Percentiles rank a stretch among this genome's conserved stretches.
phyloP scores from a whole-genome alignment of 495 filamentous ascomycete species.

The Xylaria sp. region DNA sequence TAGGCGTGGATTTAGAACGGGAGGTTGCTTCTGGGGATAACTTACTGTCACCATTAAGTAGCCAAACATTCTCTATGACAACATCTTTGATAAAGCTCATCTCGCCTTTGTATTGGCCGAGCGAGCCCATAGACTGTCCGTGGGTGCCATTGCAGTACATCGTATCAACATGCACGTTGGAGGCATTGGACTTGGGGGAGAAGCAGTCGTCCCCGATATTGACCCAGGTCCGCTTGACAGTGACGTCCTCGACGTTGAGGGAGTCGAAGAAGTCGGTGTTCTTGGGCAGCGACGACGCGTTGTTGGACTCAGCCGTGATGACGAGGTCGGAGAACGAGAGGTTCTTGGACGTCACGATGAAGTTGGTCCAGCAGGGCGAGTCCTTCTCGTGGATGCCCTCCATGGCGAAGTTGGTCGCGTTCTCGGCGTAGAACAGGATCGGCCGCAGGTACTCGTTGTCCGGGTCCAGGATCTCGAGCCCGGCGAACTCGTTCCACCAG shows the following conservation, averaged over 20 bases:
- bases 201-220: constrained; percentile 67
- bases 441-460: constrained; percentile 61
- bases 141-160: constrained; percentile 66
- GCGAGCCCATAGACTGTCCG: constrained; percentile 64
- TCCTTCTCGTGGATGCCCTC: constrained; percentile 63
- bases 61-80: constrained; percentile 62
- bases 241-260: constrained; percentile 54
- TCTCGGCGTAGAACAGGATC: constrained; percentile 63
- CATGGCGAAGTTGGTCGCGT: constrained; percentile 60
- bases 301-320: constrained; percentile 62
- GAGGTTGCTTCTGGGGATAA: not conserved
- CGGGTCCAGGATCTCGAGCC: constrained; percentile 51
- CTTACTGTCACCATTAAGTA: constrained; percentile 54
- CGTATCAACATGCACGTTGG: constrained; percentile 63
- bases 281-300: constrained; percentile 57
- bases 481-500: constrained; percentile 47
- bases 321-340: constrained; percentile 60
- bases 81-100: constrained; percentile 61
- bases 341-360: constrained; percentile 60
- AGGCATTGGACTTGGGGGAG: constrained; percentile 64
- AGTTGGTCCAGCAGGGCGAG: constrained; percentile 67
- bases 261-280: constrained; percentile 69
- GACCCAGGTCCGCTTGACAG: constrained; percentile 57
- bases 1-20: not conserved
- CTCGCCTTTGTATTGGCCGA: constrained; percentile 63